Percentiles rank a stretch among this genome's conserved stretches.
Conservation (phyloP, 306 rosid genomes). For the Corylus heterophylla region DNA sequence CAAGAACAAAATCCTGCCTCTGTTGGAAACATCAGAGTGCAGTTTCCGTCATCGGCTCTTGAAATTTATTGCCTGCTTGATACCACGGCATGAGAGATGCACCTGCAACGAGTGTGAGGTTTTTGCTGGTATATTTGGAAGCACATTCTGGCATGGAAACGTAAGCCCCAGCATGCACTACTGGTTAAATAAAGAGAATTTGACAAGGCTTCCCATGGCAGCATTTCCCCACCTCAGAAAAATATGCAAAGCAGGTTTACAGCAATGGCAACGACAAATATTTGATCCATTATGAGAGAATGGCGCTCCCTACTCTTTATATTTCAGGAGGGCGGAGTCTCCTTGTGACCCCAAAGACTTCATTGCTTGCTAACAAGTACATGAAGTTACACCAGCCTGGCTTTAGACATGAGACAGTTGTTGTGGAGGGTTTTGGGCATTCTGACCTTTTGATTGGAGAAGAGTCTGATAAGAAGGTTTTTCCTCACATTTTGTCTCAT, state of each 20-base stretch:
- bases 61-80: constrained; percentile 21
- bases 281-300: constrained; percentile 37
- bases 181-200: constrained; percentile 34
- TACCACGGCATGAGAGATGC: constrained; percentile 41
- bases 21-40: constrained; percentile 20
- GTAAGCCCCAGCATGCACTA: constrained; percentile 32
- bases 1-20: constrained; percentile 29
- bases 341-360: constrained; percentile 33
- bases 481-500: constrained; percentile 35
- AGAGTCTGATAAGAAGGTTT: constrained; percentile 30
- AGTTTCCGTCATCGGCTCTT: constrained; percentile 29
- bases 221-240: constrained; percentile 38
- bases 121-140: constrained; percentile 40
- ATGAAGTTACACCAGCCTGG: constrained; percentile 41
- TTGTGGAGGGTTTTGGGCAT: constrained; percentile 43
- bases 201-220: constrained; percentile 34
- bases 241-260: constrained; percentile 36
- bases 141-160: constrained; percentile 37
- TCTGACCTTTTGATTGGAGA: constrained; percentile 44
- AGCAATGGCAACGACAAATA: constrained; percentile 28
- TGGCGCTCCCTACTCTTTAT: constrained; percentile 32
- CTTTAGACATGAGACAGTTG: constrained; percentile 32
- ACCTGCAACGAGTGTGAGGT: constrained; percentile 39
- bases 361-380: constrained; percentile 39
- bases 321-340: constrained; percentile 31